A percentile compares a stretch with the other conserved stretches of the same genome.
These are phyloP conservation scores for Arachis stenosperma DNA, from an alignment of 306 rosid species.

Conservation along the genomic window DNA sequence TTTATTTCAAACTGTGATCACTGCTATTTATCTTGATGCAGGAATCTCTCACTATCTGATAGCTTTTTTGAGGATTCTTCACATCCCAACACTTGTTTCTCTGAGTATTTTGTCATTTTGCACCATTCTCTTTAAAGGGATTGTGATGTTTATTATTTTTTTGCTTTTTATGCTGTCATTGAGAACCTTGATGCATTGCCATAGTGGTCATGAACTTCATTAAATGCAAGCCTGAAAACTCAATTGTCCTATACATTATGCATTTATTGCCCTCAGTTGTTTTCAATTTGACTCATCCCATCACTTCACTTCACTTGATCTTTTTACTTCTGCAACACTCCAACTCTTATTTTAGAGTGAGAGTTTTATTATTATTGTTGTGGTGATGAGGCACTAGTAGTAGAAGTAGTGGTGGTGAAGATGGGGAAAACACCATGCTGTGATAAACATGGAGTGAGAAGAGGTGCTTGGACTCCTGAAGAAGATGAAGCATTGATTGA, in stretches of 20 bases:
- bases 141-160: conserved; percentile 2
- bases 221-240: conserved; percentile 39
- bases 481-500: conserved; percentile 48
- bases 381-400: not conserved
- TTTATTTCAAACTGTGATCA: no score
- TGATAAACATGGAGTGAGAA: conserved; percentile 44
- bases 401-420: conserved; percentile 26
- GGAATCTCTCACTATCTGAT: not conserved
- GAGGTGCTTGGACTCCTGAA: conserved; percentile 55
- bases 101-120: conserved; percentile 21
- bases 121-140: not conserved
- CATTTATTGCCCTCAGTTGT: conserved; percentile 38
- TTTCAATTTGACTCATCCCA: conserved; percentile 28
- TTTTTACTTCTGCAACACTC: conserved; percentile 41
- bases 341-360: not conserved
- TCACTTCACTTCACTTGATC: not conserved
- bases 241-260: conserved; percentile 30
- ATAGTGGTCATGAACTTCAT: conserved; percentile 16
- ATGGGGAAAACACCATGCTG: conserved; percentile 51
- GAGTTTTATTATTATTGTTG: not conserved
- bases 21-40: not conserved
- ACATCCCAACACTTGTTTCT: not conserved
- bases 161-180: conserved; percentile 21
- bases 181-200: conserved; percentile 30
- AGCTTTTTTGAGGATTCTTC: not conserved